Percentiles rank a stretch among this genome's conserved stretches.
Conservation (phyloP, 1,139 yeast species). For the Protomyces arabidopsidicola region DNA sequence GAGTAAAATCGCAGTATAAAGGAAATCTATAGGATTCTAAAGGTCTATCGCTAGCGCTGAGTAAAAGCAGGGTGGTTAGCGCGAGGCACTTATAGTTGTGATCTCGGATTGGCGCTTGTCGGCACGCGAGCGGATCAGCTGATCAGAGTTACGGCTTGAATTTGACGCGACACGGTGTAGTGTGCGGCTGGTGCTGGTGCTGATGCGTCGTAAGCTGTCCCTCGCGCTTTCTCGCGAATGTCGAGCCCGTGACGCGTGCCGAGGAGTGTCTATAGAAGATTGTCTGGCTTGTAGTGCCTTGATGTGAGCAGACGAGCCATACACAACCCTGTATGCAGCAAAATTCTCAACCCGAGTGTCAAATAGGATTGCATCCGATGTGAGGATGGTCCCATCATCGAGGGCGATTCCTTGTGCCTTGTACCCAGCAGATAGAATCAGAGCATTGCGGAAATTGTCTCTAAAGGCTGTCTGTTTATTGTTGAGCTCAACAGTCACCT, state of each 20-base stretch:
- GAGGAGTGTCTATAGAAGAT: no score
- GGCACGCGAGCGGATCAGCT: neutral
- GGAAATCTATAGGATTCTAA: neutral
- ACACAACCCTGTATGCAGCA: conserved; percentile 2
- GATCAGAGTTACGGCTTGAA: neutral
- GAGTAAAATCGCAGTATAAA: neutral
- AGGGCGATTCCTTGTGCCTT: conserved; percentile 23
- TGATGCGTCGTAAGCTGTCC: conserved; percentile 8
- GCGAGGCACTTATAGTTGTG: neutral
- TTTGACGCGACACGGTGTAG: conserved; percentile 16
- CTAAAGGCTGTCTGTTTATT: conserved; percentile 9
- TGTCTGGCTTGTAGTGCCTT: no score
- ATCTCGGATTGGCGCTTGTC: neutral
- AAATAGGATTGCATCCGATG: conserved; percentile 12
- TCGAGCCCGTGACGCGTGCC: neutral
- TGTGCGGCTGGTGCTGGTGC: conserved; percentile 6
- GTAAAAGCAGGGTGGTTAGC: no score
- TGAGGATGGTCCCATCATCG: conserved; percentile 14
- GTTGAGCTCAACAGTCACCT: conserved; percentile 4
- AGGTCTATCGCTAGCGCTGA: neutral
- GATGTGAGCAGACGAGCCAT: neutral
- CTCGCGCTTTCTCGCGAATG: conserved; percentile 5
- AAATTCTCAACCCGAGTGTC: conserved; percentile 2
- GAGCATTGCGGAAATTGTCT: conserved; percentile 17
- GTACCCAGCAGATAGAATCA: conserved; percentile 12